Evolutionary conservation across 306 rosid species (phyloP), one percentile per base, ranked within the genome.

Genomic region (Cucurbita moschata): DNA sequence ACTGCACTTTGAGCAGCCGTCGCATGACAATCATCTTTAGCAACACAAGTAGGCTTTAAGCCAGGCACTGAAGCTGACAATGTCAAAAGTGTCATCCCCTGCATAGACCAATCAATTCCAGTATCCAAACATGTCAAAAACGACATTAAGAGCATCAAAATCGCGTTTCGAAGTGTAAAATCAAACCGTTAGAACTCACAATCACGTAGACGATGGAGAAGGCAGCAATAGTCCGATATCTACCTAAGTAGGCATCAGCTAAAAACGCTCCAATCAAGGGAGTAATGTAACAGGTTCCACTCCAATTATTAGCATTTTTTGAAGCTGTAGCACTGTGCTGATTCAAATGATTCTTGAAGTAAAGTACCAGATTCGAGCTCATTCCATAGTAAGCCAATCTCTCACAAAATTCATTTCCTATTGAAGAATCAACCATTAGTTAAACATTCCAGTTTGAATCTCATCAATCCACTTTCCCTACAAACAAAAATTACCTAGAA

Each of bases 321-420:
- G 70, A 46, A 59, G 77, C 77, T 1, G 77, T 56, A 51, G 54
- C 77, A 74, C 66, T 74, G 21, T 60, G 57, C 46, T 74, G 69
- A 60, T 74, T 59, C 43, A 74, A 19, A 44, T 74, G 53, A 10
- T 74, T 15, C 37, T 23, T 46, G 30, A 74, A 60, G 64, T 74
- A 74, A 26, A 60, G 52, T 14, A 74, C 77, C 21, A 74, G 46
- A 23, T 74, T 74, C 0, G 77, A 19, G 9, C 69, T 60, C 56
- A 74, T 74, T 50, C 77, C 77, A 47, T 74, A 74, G 9, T 74
- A 74, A 49, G 77, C 77, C 63, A 74, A 59, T 43, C 77, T 44
- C 63, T 74, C 77, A 43, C 77, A 74, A 26, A 59, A 59, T 12
- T 74, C 77, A 47, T 59, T 74, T 11, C 77, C 77, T 74, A 59